phyloP scores from a whole-genome alignment of 2,329 filamentous ascomycete genomes.

The Diaporthe velutina region DNA sequence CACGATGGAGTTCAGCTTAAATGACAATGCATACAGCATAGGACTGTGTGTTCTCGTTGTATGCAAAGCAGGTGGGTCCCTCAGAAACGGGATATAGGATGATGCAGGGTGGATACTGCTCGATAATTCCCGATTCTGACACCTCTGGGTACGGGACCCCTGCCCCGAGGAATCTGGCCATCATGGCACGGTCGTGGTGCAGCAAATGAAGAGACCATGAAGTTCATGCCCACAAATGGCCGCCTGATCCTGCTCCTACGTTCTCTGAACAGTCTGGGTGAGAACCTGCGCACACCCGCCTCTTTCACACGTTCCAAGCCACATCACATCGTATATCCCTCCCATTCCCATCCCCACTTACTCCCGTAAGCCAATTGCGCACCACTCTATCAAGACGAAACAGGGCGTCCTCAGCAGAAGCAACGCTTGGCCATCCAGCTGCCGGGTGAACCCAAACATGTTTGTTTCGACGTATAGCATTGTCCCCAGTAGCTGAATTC shows the following conservation, averaged over 20 bases:
- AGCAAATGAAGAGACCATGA: slow-evolving; percentile 26
- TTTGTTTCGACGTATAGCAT: neutral
- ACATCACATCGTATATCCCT: slow-evolving; percentile 6
- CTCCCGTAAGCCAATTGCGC: slow-evolving; percentile 13
- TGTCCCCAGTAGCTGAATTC: neutral
- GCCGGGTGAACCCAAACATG: slow-evolving; percentile 16
- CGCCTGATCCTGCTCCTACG: neutral
- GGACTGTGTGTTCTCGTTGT: neutral
- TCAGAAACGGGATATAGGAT: neutral
- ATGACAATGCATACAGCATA: neutral
- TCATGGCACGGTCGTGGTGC: slow-evolving; percentile 15
- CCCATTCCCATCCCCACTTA: neutral
- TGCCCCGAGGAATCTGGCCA: slow-evolving; percentile 26
- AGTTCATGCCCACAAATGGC: neutral
- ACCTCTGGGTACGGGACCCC: slow-evolving; percentile 9
- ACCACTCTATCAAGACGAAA: slow-evolving; percentile 29
- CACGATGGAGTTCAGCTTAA: neutral
- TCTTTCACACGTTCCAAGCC: slow-evolving; percentile 2
- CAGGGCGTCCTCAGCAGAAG: slow-evolving; percentile 23
- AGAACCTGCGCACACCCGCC: slow-evolving; percentile 14
- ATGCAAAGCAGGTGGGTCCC: neutral
- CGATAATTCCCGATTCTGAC: slow-evolving; percentile 13
- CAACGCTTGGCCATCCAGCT: neutral
- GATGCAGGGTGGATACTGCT: slow-evolving; percentile 20
- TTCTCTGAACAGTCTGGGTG: neutral